Evolutionary conservation across 2,329 filamentous ascomycete genomes (phyloP).

Genomic region (Ascomycota sp.): DNA sequence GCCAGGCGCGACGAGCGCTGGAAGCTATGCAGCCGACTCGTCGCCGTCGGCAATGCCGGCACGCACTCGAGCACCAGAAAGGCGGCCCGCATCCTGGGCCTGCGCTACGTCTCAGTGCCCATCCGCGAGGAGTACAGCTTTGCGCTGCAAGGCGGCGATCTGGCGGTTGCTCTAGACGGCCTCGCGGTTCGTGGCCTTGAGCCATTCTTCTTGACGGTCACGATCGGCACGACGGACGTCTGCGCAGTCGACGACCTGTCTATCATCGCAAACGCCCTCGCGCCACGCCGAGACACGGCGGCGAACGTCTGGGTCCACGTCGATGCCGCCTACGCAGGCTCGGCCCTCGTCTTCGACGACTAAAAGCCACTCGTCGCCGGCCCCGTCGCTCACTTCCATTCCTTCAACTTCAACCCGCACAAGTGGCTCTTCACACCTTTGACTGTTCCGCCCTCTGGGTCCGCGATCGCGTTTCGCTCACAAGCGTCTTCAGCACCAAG

Average conservation of each 20-base stretch:
- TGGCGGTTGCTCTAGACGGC: constrained; percentile 41
- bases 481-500: constrained; percentile 56
- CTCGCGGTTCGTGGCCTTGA: constrained; percentile 50
- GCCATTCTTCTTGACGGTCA: constrained; percentile 73
- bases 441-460: constrained; percentile 70
- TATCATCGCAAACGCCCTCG: constrained; percentile 36
- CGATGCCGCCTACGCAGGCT: constrained; percentile 82
- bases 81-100: constrained; percentile 66
- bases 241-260: constrained; percentile 72
- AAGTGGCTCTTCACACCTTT: constrained; percentile 93
- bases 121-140: constrained; percentile 43
- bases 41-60: constrained; percentile 61
- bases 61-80: constrained; percentile 76
- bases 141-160: constrained; percentile 43
- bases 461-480: constrained; percentile 54
- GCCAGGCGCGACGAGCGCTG: constrained; percentile 44
- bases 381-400: constrained; percentile 54
- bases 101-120: constrained; percentile 54
- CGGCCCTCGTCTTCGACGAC: constrained; percentile 64
- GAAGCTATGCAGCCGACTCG: constrained; percentile 32
- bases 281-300: constrained; percentile 7
- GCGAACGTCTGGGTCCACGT: constrained; percentile 73
- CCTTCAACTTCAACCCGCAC: constrained; percentile 90
- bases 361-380: constrained; percentile 46
- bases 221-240: constrained; percentile 70